Base-by-base conservation (phyloP, 805 yeast species). In the Kodamaea laetipori region DNA sequence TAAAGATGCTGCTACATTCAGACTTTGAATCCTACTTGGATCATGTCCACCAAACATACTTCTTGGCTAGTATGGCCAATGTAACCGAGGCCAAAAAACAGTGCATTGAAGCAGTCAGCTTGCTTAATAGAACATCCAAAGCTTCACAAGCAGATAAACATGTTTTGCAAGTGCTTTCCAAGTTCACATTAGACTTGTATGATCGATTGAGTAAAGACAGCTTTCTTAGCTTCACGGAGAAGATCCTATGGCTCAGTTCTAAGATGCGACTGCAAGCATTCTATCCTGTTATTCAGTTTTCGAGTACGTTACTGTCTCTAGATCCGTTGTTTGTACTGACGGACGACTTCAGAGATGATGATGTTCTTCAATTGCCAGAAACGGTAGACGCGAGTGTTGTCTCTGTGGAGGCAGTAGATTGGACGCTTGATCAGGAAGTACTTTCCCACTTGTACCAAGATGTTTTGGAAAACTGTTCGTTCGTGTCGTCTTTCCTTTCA, bases 401-500 rank as follows among this genome's bases (percentile, higher is more conserved):
- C 3, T 21, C 25, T 2, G 19, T 27, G 2, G 37, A 27, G 31
- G 40, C 26, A 9, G 13, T n/a, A 10, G 43, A 42, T 27, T 48
- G 48, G 48, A 6, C 39, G 5, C 26, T 18, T 13, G 13, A 30
- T 10, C 4, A 17, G 9, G n/a, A 40, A n/a, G 41, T 44, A 12
- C 40, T 47, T 24, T 25, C 42, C 11, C 43, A 44, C 25, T 40
- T 80, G 9, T 72, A 67, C 53, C 84, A 80, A 52, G 82, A 77
- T 44, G 48, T 65, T 1, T 54, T 78, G n/a, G 67, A 80, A 6
- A 82, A 87, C 59, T 88, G 95, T 61, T 86, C 95, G 0, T 79
- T 87, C 56, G 86, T 87, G 3, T 80, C 90, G 2, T 71, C 90
- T 0, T 54, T 86, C 11, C 64, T 85, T 11, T 77, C 87, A 1